Evolutionary conservation across 371 early-diverging fungal species (phyloP), one percentile per base, ranked within the genome.

Genomic region (Entomophthora muscae): DNA sequence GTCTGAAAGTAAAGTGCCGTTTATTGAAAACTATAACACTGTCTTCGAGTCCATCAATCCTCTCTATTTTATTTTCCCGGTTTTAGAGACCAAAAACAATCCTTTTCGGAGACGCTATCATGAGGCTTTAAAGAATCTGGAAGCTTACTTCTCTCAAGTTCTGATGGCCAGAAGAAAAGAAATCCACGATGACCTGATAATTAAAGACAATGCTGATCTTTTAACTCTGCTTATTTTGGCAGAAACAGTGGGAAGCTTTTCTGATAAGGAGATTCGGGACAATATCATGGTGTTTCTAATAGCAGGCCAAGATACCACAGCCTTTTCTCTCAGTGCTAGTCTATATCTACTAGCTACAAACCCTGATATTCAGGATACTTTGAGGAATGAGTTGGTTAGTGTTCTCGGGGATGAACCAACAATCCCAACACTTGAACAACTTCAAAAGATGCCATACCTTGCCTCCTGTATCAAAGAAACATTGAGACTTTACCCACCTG

Each of bases 231-330:
- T 59, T 5, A 33, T 59, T 5, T 33, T 33, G 23, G 31, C 59
- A 5, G 24, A 27, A 10, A 32, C 21, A 10, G 33, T 22, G 5
- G 32, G 42, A 7, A 23, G 17, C 24, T 2, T 12, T 1, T 23
- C 3, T 7, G 21, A 21, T n/a, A n/a, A n/a, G n/a, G n/a, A n/a
- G n/a, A n/a, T n/a, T n/a, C n/a, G n/a, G n/a, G n/a, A n/a, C n/a
- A 59, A 59, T 29, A 13, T 33, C 21, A 33, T 29, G 22, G 42
- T 26, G 5, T 59, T 59, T 29, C 24, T 59, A 59, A 17, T 59
- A n/a, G 59, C 59, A 33, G 59, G 59, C 3, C 59, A 59, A 10
- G 59, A 59, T 32, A 59, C 59, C 5, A 59, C 59, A 10, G 59
- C 59, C 23, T 32, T 59, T 26, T n/a, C 32, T 13, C 24, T 59